A percentile compares a stretch with the other conserved stretches of the same genome.
These are phyloP conservation scores for Diatrype stigma DNA, from an alignment of 2,329 filamentous ascomycete species.

Conservation along the genomic window DNA sequence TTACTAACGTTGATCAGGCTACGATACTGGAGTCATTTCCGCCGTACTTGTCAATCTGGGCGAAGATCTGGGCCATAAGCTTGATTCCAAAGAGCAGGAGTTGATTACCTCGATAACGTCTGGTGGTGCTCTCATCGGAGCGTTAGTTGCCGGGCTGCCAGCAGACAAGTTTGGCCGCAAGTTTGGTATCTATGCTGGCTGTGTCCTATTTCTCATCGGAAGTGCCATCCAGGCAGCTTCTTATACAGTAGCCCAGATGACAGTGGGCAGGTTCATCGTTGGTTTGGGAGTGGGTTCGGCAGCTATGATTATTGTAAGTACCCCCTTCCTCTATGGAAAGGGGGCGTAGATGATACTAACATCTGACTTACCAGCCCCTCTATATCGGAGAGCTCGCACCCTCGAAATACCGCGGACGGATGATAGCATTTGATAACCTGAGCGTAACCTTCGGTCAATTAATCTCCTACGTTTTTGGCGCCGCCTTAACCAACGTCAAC, in stretches of 20 bases:
- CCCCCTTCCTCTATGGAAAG: constrained; percentile 7
- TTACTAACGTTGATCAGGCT: neutral
- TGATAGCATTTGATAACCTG: constrained; percentile 46
- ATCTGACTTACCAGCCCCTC: neutral
- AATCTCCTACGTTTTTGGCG: constrained; percentile 36
- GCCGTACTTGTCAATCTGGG: constrained; percentile 38
- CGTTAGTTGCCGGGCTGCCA: constrained; percentile 31
- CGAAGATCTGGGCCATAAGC: constrained; percentile 33
- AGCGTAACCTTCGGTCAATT: constrained; percentile 39
- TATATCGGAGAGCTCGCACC: constrained; percentile 50
- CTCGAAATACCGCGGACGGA: constrained; percentile 42
- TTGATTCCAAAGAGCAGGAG: constrained; percentile 42
- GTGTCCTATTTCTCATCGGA: constrained; percentile 35
- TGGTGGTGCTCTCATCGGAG: constrained; percentile 42
- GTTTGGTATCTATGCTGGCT: constrained; percentile 35
- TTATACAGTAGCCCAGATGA: constrained; percentile 38
- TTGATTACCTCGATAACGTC: constrained; percentile 48
- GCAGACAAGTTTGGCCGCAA: constrained; percentile 37
- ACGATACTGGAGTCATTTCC: constrained; percentile 5
- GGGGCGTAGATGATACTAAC: constrained; percentile 10
- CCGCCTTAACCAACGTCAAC: constrained; percentile 33
- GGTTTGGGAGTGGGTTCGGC: constrained; percentile 46
- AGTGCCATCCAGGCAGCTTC: constrained; percentile 31
- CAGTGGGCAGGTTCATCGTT: constrained; percentile 41
- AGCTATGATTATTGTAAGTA: constrained; percentile 36